Evolutionary conservation across 2,329 filamentous ascomycete species (phyloP).

Genomic region (Fonsecaea pedrosoi): DNA sequence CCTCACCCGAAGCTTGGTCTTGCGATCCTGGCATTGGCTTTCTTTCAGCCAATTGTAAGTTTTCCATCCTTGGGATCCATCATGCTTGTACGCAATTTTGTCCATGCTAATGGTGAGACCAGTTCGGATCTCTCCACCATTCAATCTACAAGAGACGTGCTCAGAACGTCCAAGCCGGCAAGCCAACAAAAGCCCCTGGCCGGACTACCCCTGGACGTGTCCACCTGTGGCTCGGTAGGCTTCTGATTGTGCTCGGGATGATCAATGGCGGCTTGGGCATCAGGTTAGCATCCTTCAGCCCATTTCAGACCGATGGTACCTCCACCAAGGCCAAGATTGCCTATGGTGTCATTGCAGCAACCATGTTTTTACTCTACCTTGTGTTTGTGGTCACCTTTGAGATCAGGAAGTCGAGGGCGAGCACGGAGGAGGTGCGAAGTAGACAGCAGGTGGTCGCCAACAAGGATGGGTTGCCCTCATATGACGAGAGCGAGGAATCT

Average conservation of each 20-base stretch:
- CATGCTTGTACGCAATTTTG: not conserved
- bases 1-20: conserved; percentile 43
- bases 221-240: conserved; percentile 63
- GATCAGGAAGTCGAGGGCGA: conserved; percentile 23
- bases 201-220: conserved; percentile 36
- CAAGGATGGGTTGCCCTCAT: conserved; percentile 32
- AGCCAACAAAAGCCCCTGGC: conserved; percentile 32
- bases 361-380: conserved; percentile 55
- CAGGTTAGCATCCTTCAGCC: conserved; percentile 52
- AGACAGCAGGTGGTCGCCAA: conserved; percentile 21
- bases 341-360: conserved; percentile 58
- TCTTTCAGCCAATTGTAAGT: conserved; percentile 42
- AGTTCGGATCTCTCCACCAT: conserved; percentile 43
- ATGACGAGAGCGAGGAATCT: conserved; percentile 35
- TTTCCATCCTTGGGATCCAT: not conserved
- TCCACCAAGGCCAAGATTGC: conserved; percentile 51
- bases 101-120: conserved; percentile 1
- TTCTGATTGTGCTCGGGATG: conserved; percentile 59
- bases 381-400: conserved; percentile 39
- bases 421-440: conserved; percentile 19
- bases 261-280: conserved; percentile 65
- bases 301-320: conserved; percentile 42
- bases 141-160: conserved; percentile 39
- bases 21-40: conserved; percentile 41
- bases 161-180: conserved; percentile 21